A percentile compares a stretch with the other conserved stretches of the same genome.
These are phyloP conservation scores for Camelina sativa DNA, from an alignment of 345 rosid genomes.

Conservation along the genomic window DNA sequence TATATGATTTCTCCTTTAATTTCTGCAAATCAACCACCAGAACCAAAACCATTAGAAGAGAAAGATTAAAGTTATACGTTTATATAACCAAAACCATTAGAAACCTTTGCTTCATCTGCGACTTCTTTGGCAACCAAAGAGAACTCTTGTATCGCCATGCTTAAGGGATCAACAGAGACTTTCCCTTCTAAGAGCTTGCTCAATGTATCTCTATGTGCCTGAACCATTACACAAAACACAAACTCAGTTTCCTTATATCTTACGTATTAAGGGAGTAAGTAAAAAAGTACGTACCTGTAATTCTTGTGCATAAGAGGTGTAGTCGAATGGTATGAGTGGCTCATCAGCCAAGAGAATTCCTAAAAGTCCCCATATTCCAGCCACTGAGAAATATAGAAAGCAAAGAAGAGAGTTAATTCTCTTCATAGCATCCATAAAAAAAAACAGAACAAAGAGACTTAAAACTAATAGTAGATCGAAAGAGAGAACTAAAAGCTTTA, in stretches of 20 bases:
- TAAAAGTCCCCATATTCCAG: conserved; percentile 89
- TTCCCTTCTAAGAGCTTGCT: conserved; percentile 53
- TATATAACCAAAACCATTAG: neutral
- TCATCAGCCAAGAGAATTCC: conserved; percentile 85
- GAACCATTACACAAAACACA: conserved; percentile 33
- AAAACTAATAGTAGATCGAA: neutral
- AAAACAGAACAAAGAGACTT: neutral
- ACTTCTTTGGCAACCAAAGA: conserved; percentile 59
- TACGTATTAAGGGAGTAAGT: neutral
- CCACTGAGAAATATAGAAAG: conserved; percentile 54
- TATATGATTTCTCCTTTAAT: conserved; percentile 46
- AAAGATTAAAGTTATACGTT: neutral
- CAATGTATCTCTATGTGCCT: conserved; percentile 60
- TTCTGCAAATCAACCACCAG: conserved; percentile 48
- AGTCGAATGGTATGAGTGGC: conserved; percentile 72
- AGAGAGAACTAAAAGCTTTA: conserved; percentile 42
- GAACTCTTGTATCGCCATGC: conserved; percentile 62
- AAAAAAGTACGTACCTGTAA: conserved; percentile 49
- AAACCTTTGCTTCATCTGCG: conserved; percentile 68
- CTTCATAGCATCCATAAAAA: conserved; percentile 12
- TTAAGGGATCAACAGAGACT: conserved; percentile 60
- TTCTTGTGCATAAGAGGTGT: conserved; percentile 68
- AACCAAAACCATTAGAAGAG: neutral
- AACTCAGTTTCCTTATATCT: conserved; percentile 14
- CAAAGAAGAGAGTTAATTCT: conserved; percentile 10